Base-by-base conservation (phyloP, 495 filamentous ascomycete species). In the Niebla homalea region DNA sequence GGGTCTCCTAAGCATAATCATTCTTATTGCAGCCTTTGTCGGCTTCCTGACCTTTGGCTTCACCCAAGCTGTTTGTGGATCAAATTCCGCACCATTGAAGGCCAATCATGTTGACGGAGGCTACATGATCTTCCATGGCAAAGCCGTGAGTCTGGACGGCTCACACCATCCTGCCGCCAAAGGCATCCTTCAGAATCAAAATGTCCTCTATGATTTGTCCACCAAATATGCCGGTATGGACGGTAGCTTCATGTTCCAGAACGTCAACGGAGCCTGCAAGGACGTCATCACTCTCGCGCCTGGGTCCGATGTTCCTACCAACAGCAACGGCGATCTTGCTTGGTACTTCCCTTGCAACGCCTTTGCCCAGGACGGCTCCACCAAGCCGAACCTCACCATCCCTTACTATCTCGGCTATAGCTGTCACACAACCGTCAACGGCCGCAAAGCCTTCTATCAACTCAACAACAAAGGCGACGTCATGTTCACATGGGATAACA, bases 11-110 rank as follows among this genome's bases (percentile, higher is more conserved):
- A 93, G 87, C 69, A 77, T 97, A 59, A 97, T 99, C 60, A 57
- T 94, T 18, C 64, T 87, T 49, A 88, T 97, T 60, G 89, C 85
- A 61, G 77, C 78, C 11, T 81, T 93, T 59, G 92, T 99, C 49
- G 93, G 93, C 57, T 99, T 89, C 67, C 70, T 99, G 36, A 99
- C 93, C 0, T 97, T 99, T 57, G 93, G 92, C 37, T 99, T 99
- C 62, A 94, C 87, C 6, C 74, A 85, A 46, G 80, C 80, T 8
- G 92, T 97, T 18, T 99, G 93, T 64, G 83, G 77, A 48, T 66
- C 58, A 18, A 79, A 79, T 23, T 78, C 73, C 23, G 67, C 77
- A 11, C 80, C 87, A 37, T 63, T 97, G 38, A 83, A 83, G 49
- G 73, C 85, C 64, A 97, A 96, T 59, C 66, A 92, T 32, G 84